phyloP scores from a whole-genome alignment of 2,329 filamentous ascomycete species.

The Hymenoscyphus albidus region DNA sequence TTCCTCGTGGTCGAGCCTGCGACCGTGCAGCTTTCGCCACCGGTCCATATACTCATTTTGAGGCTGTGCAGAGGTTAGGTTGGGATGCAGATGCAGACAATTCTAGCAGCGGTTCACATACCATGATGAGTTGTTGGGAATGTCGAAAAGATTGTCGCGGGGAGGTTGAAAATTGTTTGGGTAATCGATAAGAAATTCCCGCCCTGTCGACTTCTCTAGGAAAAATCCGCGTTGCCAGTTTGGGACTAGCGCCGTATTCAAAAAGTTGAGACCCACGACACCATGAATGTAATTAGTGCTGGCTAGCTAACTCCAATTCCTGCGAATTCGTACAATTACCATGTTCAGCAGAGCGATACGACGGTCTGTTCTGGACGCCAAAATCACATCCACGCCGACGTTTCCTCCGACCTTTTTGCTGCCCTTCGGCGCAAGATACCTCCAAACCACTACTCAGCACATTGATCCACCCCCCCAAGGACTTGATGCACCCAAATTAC shows the following conservation, averaged over 20 bases:
- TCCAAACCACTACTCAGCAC: conserved; percentile 50
- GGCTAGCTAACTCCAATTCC: not conserved
- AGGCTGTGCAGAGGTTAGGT: conserved; percentile 48
- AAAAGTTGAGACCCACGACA: conserved; percentile 4
- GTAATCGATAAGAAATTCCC: conserved; percentile 12
- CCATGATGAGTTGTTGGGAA: conserved; percentile 22
- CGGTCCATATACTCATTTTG: conserved; percentile 84
- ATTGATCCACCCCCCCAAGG: conserved; percentile 37
- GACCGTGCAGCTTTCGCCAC: conserved; percentile 63
- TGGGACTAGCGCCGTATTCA: conserved; percentile 5
- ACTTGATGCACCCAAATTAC: conserved; percentile 22
- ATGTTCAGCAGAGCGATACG: conserved; percentile 50
- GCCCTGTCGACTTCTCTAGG: not conserved
- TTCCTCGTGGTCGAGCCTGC: conserved; percentile 56
- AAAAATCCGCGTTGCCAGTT: not conserved
- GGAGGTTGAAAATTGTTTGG: conserved; percentile 16
- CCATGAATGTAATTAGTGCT: not conserved
- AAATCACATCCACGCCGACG: conserved; percentile 35
- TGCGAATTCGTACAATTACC: conserved; percentile 7
- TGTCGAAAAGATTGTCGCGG: conserved; percentile 17
- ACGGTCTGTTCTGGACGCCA: conserved; percentile 60
- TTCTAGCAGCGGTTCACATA: conserved; percentile 7
- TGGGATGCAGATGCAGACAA: conserved; percentile 29
- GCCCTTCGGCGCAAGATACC: conserved; percentile 40
- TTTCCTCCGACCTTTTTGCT: conserved; percentile 51